Base-by-base conservation (phyloP, 106 monocot genomes). In the Acorus calamus region DNA sequence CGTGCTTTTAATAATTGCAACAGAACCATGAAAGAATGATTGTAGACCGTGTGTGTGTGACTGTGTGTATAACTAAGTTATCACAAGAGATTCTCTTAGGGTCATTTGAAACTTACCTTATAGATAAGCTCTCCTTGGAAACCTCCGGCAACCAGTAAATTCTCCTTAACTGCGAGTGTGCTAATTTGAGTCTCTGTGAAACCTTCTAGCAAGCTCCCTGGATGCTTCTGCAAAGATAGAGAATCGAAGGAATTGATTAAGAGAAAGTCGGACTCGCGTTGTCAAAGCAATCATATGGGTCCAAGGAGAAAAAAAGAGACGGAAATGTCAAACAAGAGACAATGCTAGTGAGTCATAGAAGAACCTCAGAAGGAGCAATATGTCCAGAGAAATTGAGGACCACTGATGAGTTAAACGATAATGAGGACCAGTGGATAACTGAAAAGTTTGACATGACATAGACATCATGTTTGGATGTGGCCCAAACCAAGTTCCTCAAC, bases 401-500 rank as follows among this genome's bases (percentile, higher is more conserved):
- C 66, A 71, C 77, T 28, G 77, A 70, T 44, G 62, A 66, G 49
- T 55, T 59, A 56, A 71, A 66, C 62, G 77, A 71, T 55, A 66
- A 50, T 61, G 77, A 53, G 46, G 77, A 77, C 77, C 77, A 77
- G 53, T 67, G 77, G 9, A 71, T 71, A 53, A 77, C 77, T 5
- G 66, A 71, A n/a, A 66, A 49, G 14, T 77, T 77, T 57, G 77
- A 71, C 71, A 71, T 71, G 57, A 77, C 71, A 67, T 77, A 77
- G 56, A 77, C 71, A 61, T 77, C 76, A 66, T 77, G 76, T 43
- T 77, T 77, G 3, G 76, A 71, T 47, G 76, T 77, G 7, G 76
- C 77, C 77, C 77, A 77, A 7, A 77, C 71, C 56, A 77, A 77
- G 61, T 77, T 77, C 66, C 77, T 66, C 53, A 77, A n/a, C 77